Conservation (phyloP, 768 basidiomycete genomes). For the Leccinum truebloodii region DNA sequence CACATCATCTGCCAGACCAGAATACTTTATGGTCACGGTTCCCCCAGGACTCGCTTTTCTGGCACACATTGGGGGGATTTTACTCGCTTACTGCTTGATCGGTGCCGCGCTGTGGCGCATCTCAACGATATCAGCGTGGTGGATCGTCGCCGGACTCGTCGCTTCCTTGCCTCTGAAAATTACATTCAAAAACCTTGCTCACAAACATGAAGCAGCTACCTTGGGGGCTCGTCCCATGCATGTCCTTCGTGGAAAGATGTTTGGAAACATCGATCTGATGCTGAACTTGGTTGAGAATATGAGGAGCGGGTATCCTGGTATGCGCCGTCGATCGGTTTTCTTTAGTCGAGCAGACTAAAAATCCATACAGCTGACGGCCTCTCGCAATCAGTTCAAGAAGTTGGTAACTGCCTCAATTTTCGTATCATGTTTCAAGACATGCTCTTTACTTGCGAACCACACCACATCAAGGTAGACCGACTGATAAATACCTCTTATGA, state of each 20-base stretch:
- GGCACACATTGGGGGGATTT: not conserved
- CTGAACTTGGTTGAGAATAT: conserved; percentile 36
- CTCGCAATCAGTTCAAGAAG: conserved; percentile 31
- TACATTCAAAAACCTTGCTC: conserved; percentile 28
- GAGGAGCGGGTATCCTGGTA: conserved; percentile 53
- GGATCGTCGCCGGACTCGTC: conserved; percentile 32
- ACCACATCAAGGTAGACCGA: conserved; percentile 48
- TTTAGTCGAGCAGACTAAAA: not conserved
- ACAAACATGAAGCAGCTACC: conserved; percentile 39
- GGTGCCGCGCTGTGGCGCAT: conserved; percentile 6
- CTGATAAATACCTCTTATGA: not conserved
- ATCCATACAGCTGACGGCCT: conserved; percentile 44
- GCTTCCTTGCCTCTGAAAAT: conserved; percentile 37
- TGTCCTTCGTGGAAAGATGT: conserved; percentile 36
- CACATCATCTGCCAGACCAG: too few relatives aligned
- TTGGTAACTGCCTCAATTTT: conserved; percentile 48
- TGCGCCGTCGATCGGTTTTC: conserved; percentile 3
- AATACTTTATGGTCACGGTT: conserved; percentile 6
- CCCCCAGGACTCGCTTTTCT: conserved; percentile 19
- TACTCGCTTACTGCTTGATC: conserved; percentile 3
- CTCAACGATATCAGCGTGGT: conserved; percentile 39
- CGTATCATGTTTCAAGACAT: conserved; percentile 46
- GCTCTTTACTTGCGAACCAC: conserved; percentile 50
- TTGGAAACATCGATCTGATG: conserved; percentile 50
- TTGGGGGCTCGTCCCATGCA: conserved; percentile 50